Conservation (phyloP, 805 yeast genomes). For the Candida awuae region DNA sequence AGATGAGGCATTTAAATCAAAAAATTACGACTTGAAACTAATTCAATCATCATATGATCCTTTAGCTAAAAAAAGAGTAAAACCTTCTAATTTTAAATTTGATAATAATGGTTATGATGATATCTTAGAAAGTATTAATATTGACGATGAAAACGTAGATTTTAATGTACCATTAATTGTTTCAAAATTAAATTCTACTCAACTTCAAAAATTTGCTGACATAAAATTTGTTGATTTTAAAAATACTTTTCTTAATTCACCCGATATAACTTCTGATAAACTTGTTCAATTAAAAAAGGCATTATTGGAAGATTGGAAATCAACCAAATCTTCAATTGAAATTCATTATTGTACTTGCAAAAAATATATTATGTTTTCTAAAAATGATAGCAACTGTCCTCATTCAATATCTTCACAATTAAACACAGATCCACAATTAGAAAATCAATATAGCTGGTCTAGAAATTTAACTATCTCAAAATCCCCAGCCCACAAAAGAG, state of each 20-base stretch:
- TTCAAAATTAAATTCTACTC: constrained; percentile 1
- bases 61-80: too few relatives aligned
- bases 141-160: neutral
- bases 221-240: neutral
- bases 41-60: too few relatives aligned
- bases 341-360: constrained; percentile 1
- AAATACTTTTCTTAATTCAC: neutral
- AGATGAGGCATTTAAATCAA: too few relatives aligned
- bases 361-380: neutral
- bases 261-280: neutral
- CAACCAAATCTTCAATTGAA: neutral
- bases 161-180: neutral
- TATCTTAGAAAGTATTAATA: neutral
- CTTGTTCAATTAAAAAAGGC: neutral
- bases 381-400: neutral
- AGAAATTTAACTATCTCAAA: neutral
- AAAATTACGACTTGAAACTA: too few relatives aligned
- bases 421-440: neutral
- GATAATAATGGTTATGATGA: neutral
- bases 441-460: too few relatives aligned
- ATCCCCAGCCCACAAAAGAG: neutral
- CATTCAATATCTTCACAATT: neutral
- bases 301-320: constrained; percentile 1
- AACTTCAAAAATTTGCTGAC: constrained; percentile 4
- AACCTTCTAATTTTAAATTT: too few relatives aligned